A percentile compares a stretch with the other conserved stretches of the same genome.
These are phyloP conservation scores for Pholiota microspora DNA, from an alignment of 768 basidiomycete genomes.

Conservation along the genomic window DNA sequence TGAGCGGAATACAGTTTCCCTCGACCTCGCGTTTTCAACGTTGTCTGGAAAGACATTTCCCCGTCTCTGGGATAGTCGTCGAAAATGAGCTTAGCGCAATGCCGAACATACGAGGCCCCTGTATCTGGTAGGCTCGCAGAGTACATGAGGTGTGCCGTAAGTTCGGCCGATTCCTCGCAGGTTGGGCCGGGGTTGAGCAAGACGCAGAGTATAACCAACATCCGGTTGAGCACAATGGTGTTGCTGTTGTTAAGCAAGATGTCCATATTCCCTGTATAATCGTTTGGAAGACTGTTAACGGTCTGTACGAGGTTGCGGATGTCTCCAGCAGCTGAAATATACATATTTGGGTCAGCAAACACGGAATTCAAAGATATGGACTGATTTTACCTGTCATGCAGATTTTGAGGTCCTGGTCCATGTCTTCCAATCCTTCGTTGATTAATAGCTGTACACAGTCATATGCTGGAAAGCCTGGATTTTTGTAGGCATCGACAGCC, in stretches of 20 bases:
- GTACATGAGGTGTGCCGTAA: conserved; percentile 42
- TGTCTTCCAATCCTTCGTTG: conserved; percentile 27
- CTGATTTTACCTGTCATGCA: conserved; percentile 31
- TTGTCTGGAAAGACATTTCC: conserved; percentile 36
- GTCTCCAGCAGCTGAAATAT: conserved; percentile 28
- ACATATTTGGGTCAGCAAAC: background rate
- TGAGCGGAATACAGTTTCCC: conserved; percentile 37
- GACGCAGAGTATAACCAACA: conserved; percentile 36
- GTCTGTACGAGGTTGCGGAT: conserved; percentile 34
- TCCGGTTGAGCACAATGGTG: conserved; percentile 35
- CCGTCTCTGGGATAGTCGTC: conserved; percentile 27
- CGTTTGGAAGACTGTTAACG: conserved; percentile 34
- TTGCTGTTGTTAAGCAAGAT: conserved; percentile 39
- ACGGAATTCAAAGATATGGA: background rate
- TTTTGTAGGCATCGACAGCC: conserved; percentile 16
- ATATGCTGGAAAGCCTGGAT: conserved; percentile 28
- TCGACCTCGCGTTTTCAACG: conserved; percentile 30
- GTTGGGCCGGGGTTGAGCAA: conserved; percentile 38
- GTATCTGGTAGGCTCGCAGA: conserved; percentile 34
- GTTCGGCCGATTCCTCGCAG: conserved; percentile 39
- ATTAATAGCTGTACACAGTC: conserved; percentile 28
- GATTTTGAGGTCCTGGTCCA: conserved; percentile 28
- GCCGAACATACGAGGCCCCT: conserved; percentile 32
- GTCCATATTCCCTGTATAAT: conserved; percentile 34
- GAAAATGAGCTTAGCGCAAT: conserved; percentile 35